Evolutionary conservation across 1,284 basidiomycete genomes (phyloP), one percentile per base, ranked within the genome.

Genomic region (Leccinum huronense): DNA sequence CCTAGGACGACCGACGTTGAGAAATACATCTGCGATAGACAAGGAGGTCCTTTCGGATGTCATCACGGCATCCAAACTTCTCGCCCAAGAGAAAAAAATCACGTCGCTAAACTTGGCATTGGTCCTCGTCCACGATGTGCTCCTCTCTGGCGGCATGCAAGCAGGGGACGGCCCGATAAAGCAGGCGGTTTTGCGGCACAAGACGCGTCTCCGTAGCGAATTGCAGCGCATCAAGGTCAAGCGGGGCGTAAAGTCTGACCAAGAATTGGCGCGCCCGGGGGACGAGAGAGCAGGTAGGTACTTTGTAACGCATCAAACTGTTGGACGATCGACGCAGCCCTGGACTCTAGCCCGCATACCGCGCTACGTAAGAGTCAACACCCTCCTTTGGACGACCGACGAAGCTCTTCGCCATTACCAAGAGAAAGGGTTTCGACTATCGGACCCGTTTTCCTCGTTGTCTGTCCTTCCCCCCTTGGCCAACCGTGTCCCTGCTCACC

Each of bases 111-210:
- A 88, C 71, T 83, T 97, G 58, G 85, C 90, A 5, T 81, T 93
- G 14, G 88, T 96, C 48, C 87, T 97, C 34, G 86, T 95, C 3
- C 95, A 97, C 70, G 95, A 98, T 75, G 78, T 95, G 13, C 81
- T 98, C 36, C 82, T 97, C 57, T 83, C 90, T 16, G 79, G 84
- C 19, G 90, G 93, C 19, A 94, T 96, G 67, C 91, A 96, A 74
- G 91, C 93, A 1, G 88, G 90, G 30, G 92, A 95, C 73, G 94
- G 94, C 34, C 90, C 91, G 8, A 80, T 95, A 57, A 95, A 95
- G 70, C 87, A 90, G 71, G 92, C 93, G 0, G 72, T 96, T 48
- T 73, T 92, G 60, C 85, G 91, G 54, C 94, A 98, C 75, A 93
- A 93, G 73, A 91, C 95, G 5, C 85, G 95, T n/a, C 81, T 98